Base-by-base conservation (phyloP, 345 rosid species). In the Gynandropsis gynandra region DNA sequence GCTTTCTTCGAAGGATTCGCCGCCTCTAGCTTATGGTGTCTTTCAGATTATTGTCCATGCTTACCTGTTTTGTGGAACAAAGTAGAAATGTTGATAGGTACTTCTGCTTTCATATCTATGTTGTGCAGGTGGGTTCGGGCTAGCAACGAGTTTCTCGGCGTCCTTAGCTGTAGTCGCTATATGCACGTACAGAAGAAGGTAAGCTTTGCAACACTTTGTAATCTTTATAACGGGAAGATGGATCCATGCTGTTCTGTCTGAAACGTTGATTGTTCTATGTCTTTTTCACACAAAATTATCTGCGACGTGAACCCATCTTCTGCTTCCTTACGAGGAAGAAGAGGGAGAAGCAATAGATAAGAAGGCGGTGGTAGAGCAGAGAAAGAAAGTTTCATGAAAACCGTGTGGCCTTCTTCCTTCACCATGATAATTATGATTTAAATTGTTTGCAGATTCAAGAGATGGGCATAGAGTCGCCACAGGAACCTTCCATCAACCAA, bases 91-190 rank as follows among this genome's bases (percentile, higher is more conserved):
- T 5, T 21, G 33, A 19, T 41, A 38, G 18, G 14, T 49, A 12
- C 31, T 56, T 7, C 39, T 43, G 21, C 36, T 24, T 24, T 5
- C 29, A 13, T 54, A 42, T 41, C 37, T 46, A 29, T 7, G 44
- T 33, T 52, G 68, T 24, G 29, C 81, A 86, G 96, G 96, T 89
- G 97, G 96, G 90, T 87, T 14, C 77, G 89, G 59, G 96, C 94
- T 45, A 66, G 69, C 36, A 67, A 69, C 47, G 97, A 89, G 69
- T 83, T 75, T 75, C 95, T 86, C 55, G 59, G 62, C 9, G 74
- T 71, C 27, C 80, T 89, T 17, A 74, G 69, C 59, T 59, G 81
- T 48, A 80, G 95, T 66, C 75, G 73, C 10, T 45, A 69, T 56
- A 83, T 85, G 85, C 93, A 85, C 52, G 61, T 66, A 36, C 79